Evolutionary conservation across 192 early-diverging fungal species (phyloP).

Genomic region (Rhizophagus sp.): DNA sequence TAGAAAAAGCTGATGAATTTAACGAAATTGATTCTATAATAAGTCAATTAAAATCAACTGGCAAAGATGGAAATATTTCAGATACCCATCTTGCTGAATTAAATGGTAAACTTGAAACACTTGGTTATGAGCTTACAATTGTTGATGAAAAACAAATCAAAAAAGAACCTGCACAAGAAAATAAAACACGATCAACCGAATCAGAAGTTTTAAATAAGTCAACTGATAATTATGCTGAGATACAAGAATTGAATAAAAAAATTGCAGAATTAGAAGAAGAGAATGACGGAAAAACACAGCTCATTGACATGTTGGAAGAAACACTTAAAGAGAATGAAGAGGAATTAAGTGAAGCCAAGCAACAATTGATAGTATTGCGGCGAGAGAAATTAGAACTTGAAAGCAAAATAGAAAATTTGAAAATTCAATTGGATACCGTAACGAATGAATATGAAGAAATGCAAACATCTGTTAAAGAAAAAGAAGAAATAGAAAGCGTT

Average conservation of each 20-base stretch:
- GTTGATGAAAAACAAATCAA: no score
- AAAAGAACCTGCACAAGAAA: background rate
- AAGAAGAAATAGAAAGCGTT: background rate
- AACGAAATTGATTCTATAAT: background rate
- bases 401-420: background rate
- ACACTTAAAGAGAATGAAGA: background rate
- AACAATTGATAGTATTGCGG: background rate
- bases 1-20: background rate
- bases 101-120: no score
- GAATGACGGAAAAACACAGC: background rate
- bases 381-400: background rate
- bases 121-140: no score
- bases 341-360: background rate
- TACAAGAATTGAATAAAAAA: background rate
- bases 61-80: no score
- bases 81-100: no score
- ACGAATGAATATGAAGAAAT: constrained; percentile 2
- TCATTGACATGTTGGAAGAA: background rate
- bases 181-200: background rate
- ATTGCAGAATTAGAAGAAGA: background rate
- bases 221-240: background rate
- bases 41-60: no score
- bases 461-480: background rate
- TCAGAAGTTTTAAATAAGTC: no score
- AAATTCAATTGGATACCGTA: background rate